phyloP scores from a whole-genome alignment of 2,329 filamentous ascomycete species.

The Grosmannia clavigera region DNA sequence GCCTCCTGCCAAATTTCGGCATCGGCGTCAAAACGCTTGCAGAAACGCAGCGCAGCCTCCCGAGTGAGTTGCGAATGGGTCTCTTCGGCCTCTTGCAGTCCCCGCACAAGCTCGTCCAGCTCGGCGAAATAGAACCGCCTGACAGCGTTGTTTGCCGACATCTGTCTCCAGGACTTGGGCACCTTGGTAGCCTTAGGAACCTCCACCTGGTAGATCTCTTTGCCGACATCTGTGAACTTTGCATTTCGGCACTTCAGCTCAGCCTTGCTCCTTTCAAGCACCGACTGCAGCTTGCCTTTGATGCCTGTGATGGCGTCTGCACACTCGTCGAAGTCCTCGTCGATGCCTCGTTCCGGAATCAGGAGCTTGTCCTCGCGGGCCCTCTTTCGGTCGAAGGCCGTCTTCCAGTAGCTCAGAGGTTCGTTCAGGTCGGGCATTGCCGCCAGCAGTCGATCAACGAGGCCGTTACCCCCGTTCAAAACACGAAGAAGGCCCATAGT shows the following conservation, averaged over 20 bases:
- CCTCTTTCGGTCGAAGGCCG: constrained; percentile 74
- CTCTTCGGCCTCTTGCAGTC: constrained; percentile 88
- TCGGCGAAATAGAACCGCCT: constrained; percentile 92
- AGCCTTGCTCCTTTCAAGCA: constrained; percentile 60
- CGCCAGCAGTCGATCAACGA: constrained; percentile 71
- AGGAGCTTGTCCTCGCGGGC: constrained; percentile 71
- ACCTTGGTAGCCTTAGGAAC: constrained; percentile 76
- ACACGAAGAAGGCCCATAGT: constrained; percentile 69
- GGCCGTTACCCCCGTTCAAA: constrained; percentile 63
- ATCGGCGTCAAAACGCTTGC: constrained; percentile 74
- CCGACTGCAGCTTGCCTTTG: constrained; percentile 55
- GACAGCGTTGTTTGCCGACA: constrained; percentile 83
- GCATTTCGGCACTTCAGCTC: constrained; percentile 63
- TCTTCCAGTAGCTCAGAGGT: constrained; percentile 73
- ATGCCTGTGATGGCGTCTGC: constrained; percentile 65
- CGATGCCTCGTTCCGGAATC: constrained; percentile 75
- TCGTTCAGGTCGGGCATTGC: constrained; percentile 75
- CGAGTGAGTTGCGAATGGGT: constrained; percentile 84
- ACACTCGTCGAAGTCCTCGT: constrained; percentile 83
- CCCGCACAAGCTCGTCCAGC: constrained; percentile 67
- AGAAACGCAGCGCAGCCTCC: constrained; percentile 74
- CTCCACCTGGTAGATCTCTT: constrained; percentile 95
- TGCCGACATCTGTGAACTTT: constrained; percentile 75
- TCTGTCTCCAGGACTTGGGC: constrained; percentile 82
- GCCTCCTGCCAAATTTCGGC: constrained; percentile 78